Evolutionary conservation across 495 filamentous ascomycete species (phyloP).

Genomic region (Penicillium pancosmium): DNA sequence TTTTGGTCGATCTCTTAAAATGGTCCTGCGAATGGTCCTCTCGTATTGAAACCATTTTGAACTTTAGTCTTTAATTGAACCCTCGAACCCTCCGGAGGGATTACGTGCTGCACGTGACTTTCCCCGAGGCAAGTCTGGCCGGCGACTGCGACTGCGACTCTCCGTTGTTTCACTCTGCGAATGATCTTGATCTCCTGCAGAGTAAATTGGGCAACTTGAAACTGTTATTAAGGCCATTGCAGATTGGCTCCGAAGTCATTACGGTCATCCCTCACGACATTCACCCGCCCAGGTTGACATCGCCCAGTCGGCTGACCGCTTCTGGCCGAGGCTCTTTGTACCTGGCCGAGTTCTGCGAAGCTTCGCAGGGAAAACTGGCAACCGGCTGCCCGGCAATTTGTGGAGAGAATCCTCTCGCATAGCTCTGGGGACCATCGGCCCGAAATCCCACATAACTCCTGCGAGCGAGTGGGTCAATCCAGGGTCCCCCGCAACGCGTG

Average conservation of each 20-base stretch:
- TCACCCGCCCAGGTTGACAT: not conserved
- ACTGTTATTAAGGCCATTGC: not conserved
- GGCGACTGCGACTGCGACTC: not conserved
- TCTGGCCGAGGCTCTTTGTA: not conserved
- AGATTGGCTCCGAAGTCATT: not conserved
- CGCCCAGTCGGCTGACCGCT: not conserved
- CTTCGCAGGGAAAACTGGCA: not conserved
- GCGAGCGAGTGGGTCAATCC: conserved; percentile 19
- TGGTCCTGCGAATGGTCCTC: not conserved
- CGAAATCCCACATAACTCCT: conserved; percentile 1
- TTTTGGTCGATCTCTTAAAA: not conserved
- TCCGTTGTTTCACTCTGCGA: conserved; percentile 1
- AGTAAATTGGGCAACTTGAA: not conserved
- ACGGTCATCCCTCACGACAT: not conserved
- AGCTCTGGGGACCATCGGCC: not conserved
- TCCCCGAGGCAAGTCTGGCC: conserved; percentile 2
- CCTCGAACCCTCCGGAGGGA: not conserved
- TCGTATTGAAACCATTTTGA: no score
- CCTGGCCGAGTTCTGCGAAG: not conserved
- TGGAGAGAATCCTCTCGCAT: not conserved
- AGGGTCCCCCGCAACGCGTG: conserved; percentile 17
- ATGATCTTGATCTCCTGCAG: not conserved
- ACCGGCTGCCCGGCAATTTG: not conserved
- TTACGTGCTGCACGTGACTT: conserved; percentile 13
- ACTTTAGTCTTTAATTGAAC: no score